Base-by-base conservation (phyloP, 257 asterid genomes). In the Ilex asprella region DNA sequence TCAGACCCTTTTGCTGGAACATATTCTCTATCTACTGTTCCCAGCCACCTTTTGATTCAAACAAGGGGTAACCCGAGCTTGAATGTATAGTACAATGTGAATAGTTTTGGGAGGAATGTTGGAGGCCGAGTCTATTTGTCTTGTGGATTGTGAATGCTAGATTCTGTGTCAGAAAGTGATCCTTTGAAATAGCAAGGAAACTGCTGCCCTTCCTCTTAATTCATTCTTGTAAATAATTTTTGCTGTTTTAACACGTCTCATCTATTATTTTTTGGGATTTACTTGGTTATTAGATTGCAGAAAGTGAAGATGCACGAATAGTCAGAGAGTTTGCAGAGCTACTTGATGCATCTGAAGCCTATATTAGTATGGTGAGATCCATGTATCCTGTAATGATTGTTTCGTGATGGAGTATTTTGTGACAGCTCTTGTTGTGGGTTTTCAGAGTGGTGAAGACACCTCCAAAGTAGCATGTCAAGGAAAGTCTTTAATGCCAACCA, bases 241-340 rank as follows among this genome's bases (percentile, higher is more conserved):
- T 10, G 66, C 30, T 61, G 44, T 30, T 31, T 44, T 39, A 55
- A 47, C 55, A 39, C 56, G 21, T 56, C 30, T 53, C 63, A 30
- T 39, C 50, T 65, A 12, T 64, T 61, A 57, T 52, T 62, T 62
- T 15, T 61, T 77, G 76, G 69, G 67, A 66, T 65, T 80, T 63
- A 82, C 61, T 59, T 68, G 82, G 70, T 70, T 50, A 55, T 76
- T 75, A 57, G 77, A 69, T 76, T 86, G 95, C 87, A 93, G 97
- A 89, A 73, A 78, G 74, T 12, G 94, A 81, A 66, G 88, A 82
- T 60, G 60, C 66, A 30, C 81, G 99, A 67, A 58, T 73, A 54
- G 52, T 79, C 60, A 70, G 99, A 77, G 97, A 89, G 74, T 78
- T 89, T 39, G 86, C 88, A 0, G 91, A 89, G 77, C 75, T 92